Percentiles rank a stretch among this genome's conserved stretches.
phyloP scores from a whole-genome alignment of 2,329 filamentous ascomycete genomes.

The Eutypella sp. region DNA sequence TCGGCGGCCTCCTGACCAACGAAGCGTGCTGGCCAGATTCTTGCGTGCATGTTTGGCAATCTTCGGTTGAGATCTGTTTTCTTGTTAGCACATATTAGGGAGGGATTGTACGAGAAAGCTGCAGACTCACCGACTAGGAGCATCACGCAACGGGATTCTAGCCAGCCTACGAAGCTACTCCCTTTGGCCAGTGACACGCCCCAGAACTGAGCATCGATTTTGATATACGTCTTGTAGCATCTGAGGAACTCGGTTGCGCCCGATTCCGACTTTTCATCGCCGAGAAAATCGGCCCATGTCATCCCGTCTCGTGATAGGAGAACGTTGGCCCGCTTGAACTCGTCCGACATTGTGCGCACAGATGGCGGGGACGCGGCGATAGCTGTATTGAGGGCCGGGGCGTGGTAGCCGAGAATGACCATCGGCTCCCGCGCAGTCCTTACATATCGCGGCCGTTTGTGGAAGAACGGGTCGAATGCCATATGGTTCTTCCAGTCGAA shows the following conservation, averaged over 20 bases:
- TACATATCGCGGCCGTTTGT: conserved; percentile 45
- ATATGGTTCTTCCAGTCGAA: conserved; percentile 54
- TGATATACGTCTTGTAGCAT: conserved; percentile 50
- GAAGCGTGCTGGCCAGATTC: conserved; percentile 61
- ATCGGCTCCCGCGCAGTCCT: conserved; percentile 55
- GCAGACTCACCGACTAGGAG: conserved; percentile 50
- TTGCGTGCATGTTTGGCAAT: conserved; percentile 44
- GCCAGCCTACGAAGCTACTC: conserved; percentile 54
- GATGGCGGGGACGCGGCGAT: conserved; percentile 49
- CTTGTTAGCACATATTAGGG: conserved; percentile 4
- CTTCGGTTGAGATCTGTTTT: conserved; percentile 48
- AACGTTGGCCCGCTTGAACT: conserved; percentile 43
- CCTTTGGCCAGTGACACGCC: conserved; percentile 51
- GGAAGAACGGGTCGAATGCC: conserved; percentile 58
- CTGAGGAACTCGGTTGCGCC: conserved; percentile 45
- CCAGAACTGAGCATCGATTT: conserved; percentile 63
- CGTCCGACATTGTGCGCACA: conserved; percentile 43
- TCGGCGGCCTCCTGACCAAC: conserved; percentile 27
- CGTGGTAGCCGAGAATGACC: conserved; percentile 58
- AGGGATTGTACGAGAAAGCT: conserved; percentile 4
- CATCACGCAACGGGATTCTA: conserved; percentile 55
- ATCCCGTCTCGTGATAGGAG: conserved; percentile 31
- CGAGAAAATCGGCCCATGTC: conserved; percentile 41
- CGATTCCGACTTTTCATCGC: conserved; percentile 5
- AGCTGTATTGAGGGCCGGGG: conserved; percentile 57